Percentiles rank a stretch among this genome's conserved stretches.
phyloP scores from a whole-genome alignment of 2,329 filamentous ascomycete genomes.

The Cercospora citrullina region DNA sequence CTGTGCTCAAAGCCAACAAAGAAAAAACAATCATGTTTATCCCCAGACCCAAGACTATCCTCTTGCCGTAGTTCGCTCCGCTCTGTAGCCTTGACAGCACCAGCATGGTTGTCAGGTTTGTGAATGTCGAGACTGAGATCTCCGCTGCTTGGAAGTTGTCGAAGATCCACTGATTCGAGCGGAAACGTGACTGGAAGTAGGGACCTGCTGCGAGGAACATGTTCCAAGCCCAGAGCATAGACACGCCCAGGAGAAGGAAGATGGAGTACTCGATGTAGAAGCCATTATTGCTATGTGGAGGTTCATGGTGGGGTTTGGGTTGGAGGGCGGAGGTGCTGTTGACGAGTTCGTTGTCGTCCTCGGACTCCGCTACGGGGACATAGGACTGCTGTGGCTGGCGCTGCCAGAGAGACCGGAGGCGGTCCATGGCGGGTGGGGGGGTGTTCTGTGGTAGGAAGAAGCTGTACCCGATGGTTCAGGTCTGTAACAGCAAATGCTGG shows the following conservation, averaged over 20 bases:
- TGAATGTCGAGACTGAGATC: slow-evolving; percentile 79
- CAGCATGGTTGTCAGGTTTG: slow-evolving; percentile 75
- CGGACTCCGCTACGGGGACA: slow-evolving; percentile 31
- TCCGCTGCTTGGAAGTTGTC: slow-evolving; percentile 88
- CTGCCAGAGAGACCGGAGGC: slow-evolving; percentile 33
- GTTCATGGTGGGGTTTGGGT: background rate
- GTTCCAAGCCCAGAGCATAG: slow-evolving; percentile 99
- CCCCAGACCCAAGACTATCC: slow-evolving; percentile 74
- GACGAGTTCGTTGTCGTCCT: slow-evolving; percentile 20
- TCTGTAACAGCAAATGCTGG: background rate
- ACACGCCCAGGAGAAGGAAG: slow-evolving; percentile 81
- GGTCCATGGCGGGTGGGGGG: slow-evolving; percentile 23
- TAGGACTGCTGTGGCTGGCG: slow-evolving; percentile 36
- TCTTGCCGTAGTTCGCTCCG: slow-evolving; percentile 80
- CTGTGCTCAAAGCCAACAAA: slow-evolving; percentile 77
- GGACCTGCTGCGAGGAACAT: slow-evolving; percentile 96
- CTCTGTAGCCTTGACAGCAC: slow-evolving; percentile 78
- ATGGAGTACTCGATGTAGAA: slow-evolving; percentile 84
- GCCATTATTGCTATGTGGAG: slow-evolving; percentile 22
- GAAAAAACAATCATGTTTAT: slow-evolving; percentile 77
- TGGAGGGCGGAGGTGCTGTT: slow-evolving; percentile 8
- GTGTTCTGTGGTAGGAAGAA: background rate
- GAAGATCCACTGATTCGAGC: slow-evolving; percentile 67
- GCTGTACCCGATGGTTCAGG: background rate
- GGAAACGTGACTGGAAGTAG: slow-evolving; percentile 85